A percentile compares a stretch with the other conserved stretches of the same genome.
These are phyloP conservation scores for Cephalotrichum gorgonifer DNA, from an alignment of 2,329 filamentous ascomycete genomes.

Conservation along the genomic window DNA sequence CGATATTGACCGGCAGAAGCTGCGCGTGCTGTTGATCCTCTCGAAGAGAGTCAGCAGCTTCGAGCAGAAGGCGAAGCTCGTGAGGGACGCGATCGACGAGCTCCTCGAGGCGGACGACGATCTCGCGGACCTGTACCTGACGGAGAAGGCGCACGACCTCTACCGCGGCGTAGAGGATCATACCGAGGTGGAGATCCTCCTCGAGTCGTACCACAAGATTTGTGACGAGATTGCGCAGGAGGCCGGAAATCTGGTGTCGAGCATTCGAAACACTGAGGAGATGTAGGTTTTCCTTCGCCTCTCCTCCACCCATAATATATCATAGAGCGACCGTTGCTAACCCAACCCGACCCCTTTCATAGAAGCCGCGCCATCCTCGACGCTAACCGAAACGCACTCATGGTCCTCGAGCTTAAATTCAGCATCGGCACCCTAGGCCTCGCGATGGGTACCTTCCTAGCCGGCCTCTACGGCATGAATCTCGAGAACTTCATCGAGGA, in stretches of 20 bases:
- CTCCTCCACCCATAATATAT: background rate
- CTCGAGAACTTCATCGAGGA: constrained; percentile 98
- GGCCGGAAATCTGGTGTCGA: constrained; percentile 82
- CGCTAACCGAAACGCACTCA: constrained; percentile 94
- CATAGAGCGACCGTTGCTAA: background rate
- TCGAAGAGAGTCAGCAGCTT: constrained; percentile 95
- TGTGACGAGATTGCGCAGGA: constrained; percentile 97
- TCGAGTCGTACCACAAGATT: constrained; percentile 96
- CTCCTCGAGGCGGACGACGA: constrained; percentile 94
- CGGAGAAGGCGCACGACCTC: constrained; percentile 70
- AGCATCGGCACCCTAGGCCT: constrained; percentile 92
- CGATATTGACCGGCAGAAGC: constrained; percentile 90
- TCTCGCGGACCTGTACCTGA: constrained; percentile 87
- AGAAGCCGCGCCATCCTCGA: constrained; percentile 95
- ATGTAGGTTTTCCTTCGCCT: constrained; percentile 60
- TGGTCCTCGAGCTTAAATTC: constrained; percentile 94
- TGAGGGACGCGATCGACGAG: constrained; percentile 91
- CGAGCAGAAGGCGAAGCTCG: constrained; percentile 90
- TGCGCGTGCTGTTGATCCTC: constrained; percentile 81
- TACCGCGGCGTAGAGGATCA: constrained; percentile 74
- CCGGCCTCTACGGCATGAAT: constrained; percentile 99
- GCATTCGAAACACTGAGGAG: constrained; percentile 96
- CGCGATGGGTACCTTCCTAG: constrained; percentile 87
- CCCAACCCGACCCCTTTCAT: background rate
- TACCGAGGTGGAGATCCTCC: constrained; percentile 90